These are phyloP conservation scores for Helminthosporium solani DNA, from an alignment of 2,329 filamentous ascomycete genomes.

Conservation along the genomic window DNA sequence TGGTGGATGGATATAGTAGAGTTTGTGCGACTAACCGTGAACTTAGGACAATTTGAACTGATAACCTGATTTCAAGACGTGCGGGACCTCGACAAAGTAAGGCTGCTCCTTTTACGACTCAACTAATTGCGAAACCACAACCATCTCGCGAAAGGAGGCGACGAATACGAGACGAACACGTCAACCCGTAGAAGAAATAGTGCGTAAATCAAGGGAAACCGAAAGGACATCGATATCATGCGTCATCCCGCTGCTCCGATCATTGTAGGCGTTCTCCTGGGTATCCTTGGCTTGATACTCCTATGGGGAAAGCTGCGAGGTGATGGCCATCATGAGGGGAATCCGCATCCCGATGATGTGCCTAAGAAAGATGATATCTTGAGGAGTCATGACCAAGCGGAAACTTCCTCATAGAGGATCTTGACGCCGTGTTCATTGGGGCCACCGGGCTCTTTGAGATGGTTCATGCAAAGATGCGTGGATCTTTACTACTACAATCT, in stretches of 20 bases:
- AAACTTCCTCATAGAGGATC: not conserved
- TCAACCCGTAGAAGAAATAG: not conserved
- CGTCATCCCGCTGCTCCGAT: constrained; percentile 39
- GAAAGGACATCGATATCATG: constrained; percentile 17
- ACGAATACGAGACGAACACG: not conserved
- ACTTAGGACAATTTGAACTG: too few relatives aligned
- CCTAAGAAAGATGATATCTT: constrained; percentile 19
- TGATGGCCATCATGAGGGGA: constrained; percentile 40
- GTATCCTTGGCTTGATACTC: constrained; percentile 30
- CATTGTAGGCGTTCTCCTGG: constrained; percentile 33
- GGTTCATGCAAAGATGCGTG: too few relatives aligned
- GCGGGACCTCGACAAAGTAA: too few relatives aligned
- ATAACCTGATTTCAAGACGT: too few relatives aligned
- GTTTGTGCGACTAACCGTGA: too few relatives aligned
- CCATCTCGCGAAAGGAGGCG: too few relatives aligned
- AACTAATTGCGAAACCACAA: too few relatives aligned
- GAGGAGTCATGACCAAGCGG: not conserved
- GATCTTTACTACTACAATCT: too few relatives aligned
- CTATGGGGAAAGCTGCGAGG: constrained; percentile 24
- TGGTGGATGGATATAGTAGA: too few relatives aligned
- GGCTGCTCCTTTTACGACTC: too few relatives aligned
- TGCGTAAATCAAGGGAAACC: not conserved
- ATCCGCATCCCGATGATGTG: constrained; percentile 36
- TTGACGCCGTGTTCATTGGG: not conserved
- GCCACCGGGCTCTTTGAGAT: too few relatives aligned